Base-by-base conservation (phyloP, 306 rosid species). In the Dalbergia oliveri region DNA sequence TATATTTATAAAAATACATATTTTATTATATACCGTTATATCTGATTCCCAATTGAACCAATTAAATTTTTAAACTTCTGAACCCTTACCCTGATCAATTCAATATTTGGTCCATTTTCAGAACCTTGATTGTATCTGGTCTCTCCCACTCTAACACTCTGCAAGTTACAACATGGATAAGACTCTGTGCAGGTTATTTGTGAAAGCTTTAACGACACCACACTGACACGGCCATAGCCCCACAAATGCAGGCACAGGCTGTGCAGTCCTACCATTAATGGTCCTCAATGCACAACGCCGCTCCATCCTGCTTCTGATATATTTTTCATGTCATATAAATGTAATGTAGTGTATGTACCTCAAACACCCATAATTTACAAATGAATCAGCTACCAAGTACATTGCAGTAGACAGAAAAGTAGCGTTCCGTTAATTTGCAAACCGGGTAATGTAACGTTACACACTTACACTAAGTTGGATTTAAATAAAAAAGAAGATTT, bases 81-180 rank as follows among this genome's bases (percentile, higher is more conserved):
- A n/a, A n/a, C n/a, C n/a, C n/a, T n/a, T n/a, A n/a, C n/a, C n/a
- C n/a, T n/a, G n/a, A n/a, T n/a, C n/a, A n/a, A n/a, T n/a, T n/a
- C n/a, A n/a, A n/a, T n/a, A n/a, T n/a, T n/a, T n/a, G n/a, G n/a
- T n/a, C n/a, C n/a, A n/a, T n/a, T n/a, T n/a, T n/a, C n/a, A n/a
- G n/a, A n/a, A n/a, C n/a, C n/a, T n/a, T n/a, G n/a, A n/a, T n/a
- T n/a, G n/a, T n/a, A n/a, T n/a, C n/a, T n/a, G n/a, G n/a, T n/a
- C n/a, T n/a, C n/a, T n/a, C 23, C 23, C 23, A n/a, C 23, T 1
- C 31, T 26, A 9, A 0, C 72, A 4, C 72, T 66, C 72, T 66
- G 72, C 34, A 66, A 66, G 34, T 66, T 66, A 66, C 59, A 15
- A 44, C 34, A 57, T 57, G 79, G 60, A 74, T 31, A 75, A 26